phyloP scores from a whole-genome alignment of 192 early-diverging fungal genomes.

The Entomortierella beljakovae region DNA sequence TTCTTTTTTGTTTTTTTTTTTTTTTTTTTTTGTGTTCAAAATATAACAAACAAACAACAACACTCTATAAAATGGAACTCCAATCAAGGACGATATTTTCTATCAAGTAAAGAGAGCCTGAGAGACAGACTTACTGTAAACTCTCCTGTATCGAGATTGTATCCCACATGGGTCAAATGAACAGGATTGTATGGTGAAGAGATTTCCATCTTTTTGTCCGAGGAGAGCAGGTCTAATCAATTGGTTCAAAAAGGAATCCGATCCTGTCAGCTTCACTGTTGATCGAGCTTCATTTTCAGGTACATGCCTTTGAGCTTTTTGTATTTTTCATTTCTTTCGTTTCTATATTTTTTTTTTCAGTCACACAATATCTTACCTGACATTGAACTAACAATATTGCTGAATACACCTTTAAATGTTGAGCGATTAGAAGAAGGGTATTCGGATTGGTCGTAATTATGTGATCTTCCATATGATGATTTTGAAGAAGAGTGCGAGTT shows the following conservation, averaged over 20 bases:
- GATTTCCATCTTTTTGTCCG: constrained; percentile 87
- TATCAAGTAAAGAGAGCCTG: constrained; percentile 1
- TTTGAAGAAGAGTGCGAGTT: constrained; percentile 32
- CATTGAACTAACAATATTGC: constrained; percentile 64
- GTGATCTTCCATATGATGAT: constrained; percentile 37
- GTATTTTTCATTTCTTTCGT: constrained; percentile 5
- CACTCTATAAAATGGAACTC: neutral
- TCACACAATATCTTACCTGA: constrained; percentile 55
- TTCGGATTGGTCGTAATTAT: constrained; percentile 38
- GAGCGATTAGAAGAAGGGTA: constrained; percentile 47
- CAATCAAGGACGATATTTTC: neutral
- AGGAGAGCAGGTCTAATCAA: constrained; percentile 63
- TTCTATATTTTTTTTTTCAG: constrained; percentile 1
- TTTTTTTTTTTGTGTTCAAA: constrained; percentile 26
- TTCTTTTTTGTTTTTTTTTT: constrained; percentile 3
- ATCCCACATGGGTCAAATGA: constrained; percentile 98
- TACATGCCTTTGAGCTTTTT: neutral
- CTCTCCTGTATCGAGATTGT: constrained; percentile 96
- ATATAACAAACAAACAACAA: constrained; percentile 4
- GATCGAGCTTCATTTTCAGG: too few relatives aligned
- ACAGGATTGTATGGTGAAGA: constrained; percentile 96
- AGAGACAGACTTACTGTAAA: constrained; percentile 74
- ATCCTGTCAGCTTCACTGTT: too few relatives aligned
- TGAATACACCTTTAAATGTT: constrained; percentile 68
- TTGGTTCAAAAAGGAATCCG: neutral